Evolutionary conservation across 2,329 filamentous ascomycete genomes (phyloP).

Genomic region (Ustulina deusta): DNA sequence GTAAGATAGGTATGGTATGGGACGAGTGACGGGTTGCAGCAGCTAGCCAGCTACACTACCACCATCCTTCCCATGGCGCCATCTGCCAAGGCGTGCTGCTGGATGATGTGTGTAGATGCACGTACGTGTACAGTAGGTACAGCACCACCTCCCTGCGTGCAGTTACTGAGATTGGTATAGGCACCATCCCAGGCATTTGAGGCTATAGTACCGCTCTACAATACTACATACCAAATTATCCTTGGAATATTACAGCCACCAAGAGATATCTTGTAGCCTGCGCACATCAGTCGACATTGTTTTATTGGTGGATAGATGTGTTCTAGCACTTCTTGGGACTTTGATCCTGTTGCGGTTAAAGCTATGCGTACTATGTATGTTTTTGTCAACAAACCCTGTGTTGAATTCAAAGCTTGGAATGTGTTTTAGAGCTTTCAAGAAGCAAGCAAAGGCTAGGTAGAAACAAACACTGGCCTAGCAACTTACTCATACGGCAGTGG

Average conservation of each 20-base stretch:
- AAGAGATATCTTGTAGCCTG: conserved; percentile 9
- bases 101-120: conserved; percentile 27
- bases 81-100: conserved; percentile 19
- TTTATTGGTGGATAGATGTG: neutral
- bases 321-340: conserved; percentile 14
- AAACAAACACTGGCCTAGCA: neutral
- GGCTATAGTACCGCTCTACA: conserved; percentile 28
- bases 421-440: neutral
- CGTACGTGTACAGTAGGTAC: conserved; percentile 35
- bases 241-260: conserved; percentile 30
- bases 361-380: no score
- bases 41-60: conserved; percentile 15
- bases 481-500: conserved; percentile 10
- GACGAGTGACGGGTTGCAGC: conserved; percentile 16
- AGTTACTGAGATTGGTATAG: conserved; percentile 26
- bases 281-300: conserved; percentile 3
- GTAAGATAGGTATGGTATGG: neutral
- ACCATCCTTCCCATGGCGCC: conserved; percentile 30
- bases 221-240: conserved; percentile 23
- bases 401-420: neutral
- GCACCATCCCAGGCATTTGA: conserved; percentile 11
- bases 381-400: neutral
- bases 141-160: conserved; percentile 24
- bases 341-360: neutral
- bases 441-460: neutral